Conservation (phyloP, 139 green algal genomes). For the Spirogloea muscicola region DNA sequence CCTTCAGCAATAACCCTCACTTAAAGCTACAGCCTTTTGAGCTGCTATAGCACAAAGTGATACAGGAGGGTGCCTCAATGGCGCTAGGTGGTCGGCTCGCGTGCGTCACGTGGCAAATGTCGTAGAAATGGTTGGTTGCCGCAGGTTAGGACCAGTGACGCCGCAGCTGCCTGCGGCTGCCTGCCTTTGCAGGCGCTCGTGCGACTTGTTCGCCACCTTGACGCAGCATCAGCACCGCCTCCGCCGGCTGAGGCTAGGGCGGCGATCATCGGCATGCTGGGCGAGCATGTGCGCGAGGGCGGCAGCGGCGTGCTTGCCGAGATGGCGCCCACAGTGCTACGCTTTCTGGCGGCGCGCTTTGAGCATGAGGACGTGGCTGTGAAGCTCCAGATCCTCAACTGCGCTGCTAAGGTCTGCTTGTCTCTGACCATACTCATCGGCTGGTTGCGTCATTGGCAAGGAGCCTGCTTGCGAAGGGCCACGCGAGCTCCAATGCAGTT, state of each 20-base stretch:
- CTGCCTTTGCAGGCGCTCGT: conserved; percentile 1
- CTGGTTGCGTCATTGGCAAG: neutral
- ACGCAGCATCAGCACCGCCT: neutral
- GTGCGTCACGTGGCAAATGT: neutral
- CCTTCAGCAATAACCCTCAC: too few species aligned
- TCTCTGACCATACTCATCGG: neutral
- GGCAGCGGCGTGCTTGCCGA: neutral
- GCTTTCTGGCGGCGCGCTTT: conserved; percentile 15
- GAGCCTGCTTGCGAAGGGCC: neutral
- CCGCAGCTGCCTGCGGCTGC: neutral
- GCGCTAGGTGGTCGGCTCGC: neutral
- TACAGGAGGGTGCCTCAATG: neutral
- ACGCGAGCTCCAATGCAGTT: too few species aligned
- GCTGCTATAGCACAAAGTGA: too few species aligned
- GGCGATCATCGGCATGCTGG: conserved; percentile 5
- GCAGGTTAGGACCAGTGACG: neutral
- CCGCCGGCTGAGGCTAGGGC: conserved; percentile 14
- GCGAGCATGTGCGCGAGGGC: conserved; percentile 5
- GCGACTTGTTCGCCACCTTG: conserved; percentile 9
- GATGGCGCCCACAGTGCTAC: conserved; percentile 3
- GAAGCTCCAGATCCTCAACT: conserved; percentile 33
- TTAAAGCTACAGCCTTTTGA: too few species aligned
- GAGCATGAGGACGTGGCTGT: conserved; percentile 3
- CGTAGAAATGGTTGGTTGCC: neutral
- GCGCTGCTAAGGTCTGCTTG: conserved; percentile 4